Evolutionary conservation across 2,329 filamentous ascomycete genomes (phyloP).

Genomic region (Aureobasidium sp.): DNA sequence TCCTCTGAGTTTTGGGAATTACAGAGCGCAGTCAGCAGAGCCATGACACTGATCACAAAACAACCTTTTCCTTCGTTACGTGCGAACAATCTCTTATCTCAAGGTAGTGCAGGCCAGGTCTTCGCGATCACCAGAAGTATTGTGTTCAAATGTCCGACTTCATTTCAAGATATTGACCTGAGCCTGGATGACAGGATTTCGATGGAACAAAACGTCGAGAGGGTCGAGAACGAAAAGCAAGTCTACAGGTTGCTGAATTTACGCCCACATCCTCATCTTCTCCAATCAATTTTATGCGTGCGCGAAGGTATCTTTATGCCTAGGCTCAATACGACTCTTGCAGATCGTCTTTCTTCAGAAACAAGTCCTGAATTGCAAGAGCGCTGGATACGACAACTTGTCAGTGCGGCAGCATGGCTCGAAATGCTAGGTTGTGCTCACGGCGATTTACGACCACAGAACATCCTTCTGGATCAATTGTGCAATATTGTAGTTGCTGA

Average conservation of each 20-base stretch:
- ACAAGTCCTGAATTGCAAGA: not conserved
- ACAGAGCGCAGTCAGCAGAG: not conserved
- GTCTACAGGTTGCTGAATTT: not conserved
- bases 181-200: not conserved
- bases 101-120: not conserved
- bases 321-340: not conserved
- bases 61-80: not conserved
- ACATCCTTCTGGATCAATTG: not conserved
- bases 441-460: not conserved
- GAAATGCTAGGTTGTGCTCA: not conserved
- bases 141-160: not conserved
- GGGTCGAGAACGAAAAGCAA: not conserved
- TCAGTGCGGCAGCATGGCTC: slow-evolving; percentile 1
- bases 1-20: not conserved
- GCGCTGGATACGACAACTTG: slow-evolving; percentile 1
- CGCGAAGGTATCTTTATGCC: not conserved
- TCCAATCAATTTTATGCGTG: not conserved
- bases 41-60: not conserved
- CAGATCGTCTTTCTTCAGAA: not conserved
- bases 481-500: not conserved
- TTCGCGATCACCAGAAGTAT: not conserved
- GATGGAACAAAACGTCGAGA: not conserved
- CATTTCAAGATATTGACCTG: not conserved
- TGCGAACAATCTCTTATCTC: not conserved
- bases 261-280: not conserved